These are phyloP conservation scores for Lipomyces lipofer DNA, from an alignment of 805 yeast species.

Conservation along the genomic window DNA sequence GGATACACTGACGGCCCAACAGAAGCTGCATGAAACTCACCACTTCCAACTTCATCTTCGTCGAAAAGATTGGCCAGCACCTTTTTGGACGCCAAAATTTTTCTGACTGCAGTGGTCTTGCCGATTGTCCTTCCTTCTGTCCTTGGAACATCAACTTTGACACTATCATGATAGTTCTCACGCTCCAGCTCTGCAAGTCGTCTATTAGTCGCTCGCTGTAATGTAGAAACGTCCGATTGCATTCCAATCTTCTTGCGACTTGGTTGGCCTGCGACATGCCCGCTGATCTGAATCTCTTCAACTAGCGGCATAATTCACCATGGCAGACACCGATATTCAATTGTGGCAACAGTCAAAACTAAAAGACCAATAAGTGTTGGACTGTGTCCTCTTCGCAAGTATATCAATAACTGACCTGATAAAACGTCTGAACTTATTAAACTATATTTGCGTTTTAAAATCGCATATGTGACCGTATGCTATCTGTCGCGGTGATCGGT, in stretches of 20 bases:
- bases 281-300: slow-evolving; percentile 4
- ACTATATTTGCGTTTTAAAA: no score
- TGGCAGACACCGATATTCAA: no score
- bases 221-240: slow-evolving; percentile 7
- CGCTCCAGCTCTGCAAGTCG: slow-evolving; percentile 38
- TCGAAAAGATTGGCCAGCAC: slow-evolving; percentile 44
- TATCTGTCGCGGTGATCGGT: no score
- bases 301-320: slow-evolving; percentile 16
- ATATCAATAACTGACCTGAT: no score
- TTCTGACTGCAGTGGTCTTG: slow-evolving; percentile 34
- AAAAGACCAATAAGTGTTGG: no score
- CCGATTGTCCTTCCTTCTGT: slow-evolving; percentile 7
- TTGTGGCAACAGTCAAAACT: no score
- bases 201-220: slow-evolving; percentile 21
- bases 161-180: slow-evolving; percentile 42
- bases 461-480: no score
- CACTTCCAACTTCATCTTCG: slow-evolving; percentile 43
- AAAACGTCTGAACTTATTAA: no score
- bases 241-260: neutral
- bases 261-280: neutral
- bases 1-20: slow-evolving; percentile 44
- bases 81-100: slow-evolving; percentile 43
- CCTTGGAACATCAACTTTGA: slow-evolving; percentile 40
- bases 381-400: no score
- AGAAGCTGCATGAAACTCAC: slow-evolving; percentile 36